Evolutionary conservation across 257 asterid species (phyloP).

Genomic region (Solanum tarijense): DNA sequence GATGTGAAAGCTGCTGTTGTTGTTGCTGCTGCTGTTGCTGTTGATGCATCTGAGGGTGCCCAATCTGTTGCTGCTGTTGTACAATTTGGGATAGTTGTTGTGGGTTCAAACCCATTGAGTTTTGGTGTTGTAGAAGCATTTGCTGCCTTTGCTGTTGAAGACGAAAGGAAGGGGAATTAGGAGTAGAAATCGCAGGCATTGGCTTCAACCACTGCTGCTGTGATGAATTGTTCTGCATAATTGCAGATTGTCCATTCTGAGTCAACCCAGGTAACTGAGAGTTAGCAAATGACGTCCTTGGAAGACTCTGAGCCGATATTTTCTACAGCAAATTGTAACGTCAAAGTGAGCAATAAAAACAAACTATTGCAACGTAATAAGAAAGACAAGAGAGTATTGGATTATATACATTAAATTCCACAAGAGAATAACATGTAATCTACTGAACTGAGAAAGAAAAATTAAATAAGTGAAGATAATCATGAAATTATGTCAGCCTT

Average conservation of each 20-base stretch:
- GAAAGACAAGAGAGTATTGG: neutral
- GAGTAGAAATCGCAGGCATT: slow-evolving; percentile 56
- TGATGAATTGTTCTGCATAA: slow-evolving; percentile 53
- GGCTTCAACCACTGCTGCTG: slow-evolving; percentile 93
- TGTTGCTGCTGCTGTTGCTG: slow-evolving; percentile 38
- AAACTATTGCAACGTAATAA: neutral
- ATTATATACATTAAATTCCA: neutral
- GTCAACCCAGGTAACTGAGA: slow-evolving; percentile 56
- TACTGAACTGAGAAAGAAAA: neutral
- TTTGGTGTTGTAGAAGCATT: slow-evolving; percentile 52
- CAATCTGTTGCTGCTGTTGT: slow-evolving; percentile 67
- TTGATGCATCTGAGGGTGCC: slow-evolving; percentile 47
- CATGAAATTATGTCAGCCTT: neutral
- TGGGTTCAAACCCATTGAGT: slow-evolving; percentile 42
- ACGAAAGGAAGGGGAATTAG: slow-evolving; percentile 58
- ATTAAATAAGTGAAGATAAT: neutral
- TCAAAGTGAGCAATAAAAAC: slow-evolving; percentile 1
- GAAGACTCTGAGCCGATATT: slow-evolving; percentile 61
- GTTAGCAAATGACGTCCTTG: slow-evolving; percentile 64
- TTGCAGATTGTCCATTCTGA: slow-evolving; percentile 73
- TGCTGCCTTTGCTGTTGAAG: slow-evolving; percentile 52
- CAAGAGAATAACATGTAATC: neutral
- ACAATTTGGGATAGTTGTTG: slow-evolving; percentile 74
- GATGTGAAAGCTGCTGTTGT: slow-evolving; percentile 25
- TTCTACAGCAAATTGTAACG: slow-evolving; percentile 6